Evolutionary conservation across 371 early-diverging fungal species (phyloP).

Genomic region (Syncephalastrum monosporum): DNA sequence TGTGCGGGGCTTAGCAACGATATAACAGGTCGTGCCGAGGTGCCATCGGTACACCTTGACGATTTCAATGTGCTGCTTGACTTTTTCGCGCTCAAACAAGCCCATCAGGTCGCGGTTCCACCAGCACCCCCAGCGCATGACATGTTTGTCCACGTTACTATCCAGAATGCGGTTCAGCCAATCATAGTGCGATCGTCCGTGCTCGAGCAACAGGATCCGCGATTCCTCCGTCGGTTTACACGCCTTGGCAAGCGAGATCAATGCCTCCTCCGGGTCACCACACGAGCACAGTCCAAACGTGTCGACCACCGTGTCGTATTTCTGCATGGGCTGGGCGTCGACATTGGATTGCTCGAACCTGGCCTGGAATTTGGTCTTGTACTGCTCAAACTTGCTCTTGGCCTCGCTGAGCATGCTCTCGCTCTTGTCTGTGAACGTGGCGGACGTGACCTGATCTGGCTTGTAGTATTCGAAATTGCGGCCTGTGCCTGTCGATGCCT

Average conservation of each 20-base stretch:
- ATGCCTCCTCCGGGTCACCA: constrained; percentile 63
- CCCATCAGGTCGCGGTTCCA: constrained; percentile 82
- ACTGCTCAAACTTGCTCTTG: constrained; percentile 37
- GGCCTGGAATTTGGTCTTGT: constrained; percentile 37
- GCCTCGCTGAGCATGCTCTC: constrained; percentile 62
- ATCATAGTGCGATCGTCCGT: constrained; percentile 67
- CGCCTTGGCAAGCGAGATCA: constrained; percentile 65
- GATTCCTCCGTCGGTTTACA: constrained; percentile 54
- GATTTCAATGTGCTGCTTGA: constrained; percentile 59
- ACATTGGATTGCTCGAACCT: constrained; percentile 36
- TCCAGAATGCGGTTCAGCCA: constrained; percentile 73
- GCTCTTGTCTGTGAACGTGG: constrained; percentile 62
- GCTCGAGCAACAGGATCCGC: constrained; percentile 72
- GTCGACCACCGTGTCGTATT: constrained; percentile 75
- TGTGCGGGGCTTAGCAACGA: constrained; percentile 52
- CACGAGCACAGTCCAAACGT: constrained; percentile 84
- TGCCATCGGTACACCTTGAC: constrained; percentile 65
- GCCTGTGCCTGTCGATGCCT: constrained; percentile 72
- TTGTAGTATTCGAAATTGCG: constrained; percentile 67
- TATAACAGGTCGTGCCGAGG: constrained; percentile 79
- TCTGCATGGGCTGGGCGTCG: constrained; percentile 22
- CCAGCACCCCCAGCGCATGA: constrained; percentile 83
- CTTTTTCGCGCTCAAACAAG: constrained; percentile 53
- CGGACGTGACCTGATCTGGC: constrained; percentile 28
- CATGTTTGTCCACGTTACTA: constrained; percentile 69